These are phyloP conservation scores for Xylaria telfairii DNA, from an alignment of 495 filamentous ascomycete genomes.

Conservation along the genomic window DNA sequence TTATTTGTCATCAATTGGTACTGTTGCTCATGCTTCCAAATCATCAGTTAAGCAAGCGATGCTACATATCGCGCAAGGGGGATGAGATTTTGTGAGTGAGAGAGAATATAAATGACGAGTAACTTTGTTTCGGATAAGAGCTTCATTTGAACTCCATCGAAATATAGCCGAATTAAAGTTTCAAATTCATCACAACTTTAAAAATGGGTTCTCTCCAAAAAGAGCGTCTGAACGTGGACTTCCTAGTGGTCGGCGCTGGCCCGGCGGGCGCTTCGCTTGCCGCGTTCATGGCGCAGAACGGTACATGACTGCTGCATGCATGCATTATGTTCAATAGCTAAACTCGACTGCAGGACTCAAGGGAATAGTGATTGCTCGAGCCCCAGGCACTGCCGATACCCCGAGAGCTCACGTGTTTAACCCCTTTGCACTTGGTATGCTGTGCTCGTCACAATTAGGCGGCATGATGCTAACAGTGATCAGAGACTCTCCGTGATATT, in stretches of 20 bases:
- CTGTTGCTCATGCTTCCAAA: slow-evolving; percentile 1
- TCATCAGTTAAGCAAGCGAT: slow-evolving; percentile 13
- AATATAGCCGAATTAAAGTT: neutral
- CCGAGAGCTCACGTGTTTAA: slow-evolving; percentile 63
- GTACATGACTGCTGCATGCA: slow-evolving; percentile 33
- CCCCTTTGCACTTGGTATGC: slow-evolving; percentile 52
- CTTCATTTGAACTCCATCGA: neutral
- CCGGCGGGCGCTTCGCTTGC: slow-evolving; percentile 59
- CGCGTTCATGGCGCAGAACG: slow-evolving; percentile 55
- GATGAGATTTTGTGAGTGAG: neutral
- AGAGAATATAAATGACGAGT: neutral
- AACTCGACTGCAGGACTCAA: slow-evolving; percentile 41
- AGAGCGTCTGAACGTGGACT: slow-evolving; percentile 31
- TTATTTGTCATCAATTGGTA: slow-evolving; percentile 4
- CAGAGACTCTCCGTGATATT: slow-evolving; percentile 64
- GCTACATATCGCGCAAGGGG: neutral
- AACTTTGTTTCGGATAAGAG: neutral
- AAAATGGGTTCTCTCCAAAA: slow-evolving; percentile 14
- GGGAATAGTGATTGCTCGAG: slow-evolving; percentile 54
- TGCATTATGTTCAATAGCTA: neutral
- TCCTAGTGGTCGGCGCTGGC: slow-evolving; percentile 57
- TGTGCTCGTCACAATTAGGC: neutral
- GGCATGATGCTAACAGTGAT: neutral
- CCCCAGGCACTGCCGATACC: slow-evolving; percentile 54
- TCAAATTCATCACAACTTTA: neutral